phyloP scores from a whole-genome alignment of 495 filamentous ascomycete genomes.

The Penicillium canariense region DNA sequence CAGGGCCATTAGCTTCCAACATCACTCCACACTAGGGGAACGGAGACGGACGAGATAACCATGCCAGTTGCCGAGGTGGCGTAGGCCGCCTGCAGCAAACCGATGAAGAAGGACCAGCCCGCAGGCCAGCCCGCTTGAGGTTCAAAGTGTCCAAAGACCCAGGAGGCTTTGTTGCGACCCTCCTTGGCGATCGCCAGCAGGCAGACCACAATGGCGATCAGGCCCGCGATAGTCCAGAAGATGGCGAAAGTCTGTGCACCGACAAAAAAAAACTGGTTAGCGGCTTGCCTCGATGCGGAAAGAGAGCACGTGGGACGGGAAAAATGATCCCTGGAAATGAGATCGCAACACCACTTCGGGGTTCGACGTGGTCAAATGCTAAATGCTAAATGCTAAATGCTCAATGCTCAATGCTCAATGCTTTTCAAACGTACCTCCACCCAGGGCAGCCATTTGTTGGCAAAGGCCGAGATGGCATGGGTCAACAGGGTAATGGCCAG shows the following conservation, averaged over 20 bases:
- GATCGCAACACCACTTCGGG: not conserved
- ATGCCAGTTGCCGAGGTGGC: constrained; percentile 54
- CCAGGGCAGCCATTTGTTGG: constrained; percentile 34
- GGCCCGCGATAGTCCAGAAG: constrained; percentile 56
- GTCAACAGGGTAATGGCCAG: constrained; percentile 54
- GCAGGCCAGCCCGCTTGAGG: constrained; percentile 52
- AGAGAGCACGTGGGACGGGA: constrained; percentile 23
- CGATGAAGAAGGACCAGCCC: constrained; percentile 57
- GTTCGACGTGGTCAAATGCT: not conserved
- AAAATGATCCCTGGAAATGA: not conserved
- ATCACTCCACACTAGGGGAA: not conserved
- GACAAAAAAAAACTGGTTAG: constrained; percentile 34
- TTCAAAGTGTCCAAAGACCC: constrained; percentile 59
- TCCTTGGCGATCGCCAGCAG: constrained; percentile 51
- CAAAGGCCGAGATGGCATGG: constrained; percentile 26
- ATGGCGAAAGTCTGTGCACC: constrained; percentile 57
- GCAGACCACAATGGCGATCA: constrained; percentile 55
- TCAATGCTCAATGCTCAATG: not conserved
- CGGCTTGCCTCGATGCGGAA: constrained; percentile 23
- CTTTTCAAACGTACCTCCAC: constrained; percentile 42
- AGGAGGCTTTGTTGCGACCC: constrained; percentile 42
- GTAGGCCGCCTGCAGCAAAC: constrained; percentile 54
- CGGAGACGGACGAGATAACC: constrained; percentile 27
- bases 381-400: not conserved
- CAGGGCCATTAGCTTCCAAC: not conserved